phyloP scores from a whole-genome alignment of 176 grass and related monocot species.

The Hordeum marinum region DNA sequence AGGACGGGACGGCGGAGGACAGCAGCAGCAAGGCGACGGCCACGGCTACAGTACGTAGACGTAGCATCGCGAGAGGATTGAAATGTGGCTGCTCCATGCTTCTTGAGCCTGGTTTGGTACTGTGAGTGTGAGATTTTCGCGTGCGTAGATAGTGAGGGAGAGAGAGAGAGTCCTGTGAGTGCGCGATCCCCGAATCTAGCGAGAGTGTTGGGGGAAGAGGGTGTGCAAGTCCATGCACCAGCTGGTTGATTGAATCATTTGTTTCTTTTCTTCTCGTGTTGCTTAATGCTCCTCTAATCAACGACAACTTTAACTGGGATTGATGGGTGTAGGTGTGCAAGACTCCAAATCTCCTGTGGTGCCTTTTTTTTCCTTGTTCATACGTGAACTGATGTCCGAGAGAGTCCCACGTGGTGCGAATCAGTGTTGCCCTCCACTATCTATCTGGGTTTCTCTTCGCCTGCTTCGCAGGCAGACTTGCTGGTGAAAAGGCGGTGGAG shows the following conservation, averaged over 20 bases:
- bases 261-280: neutral
- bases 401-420: neutral
- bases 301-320: constrained; percentile 25
- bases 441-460: too few relatives aligned
- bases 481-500: too few relatives aligned
- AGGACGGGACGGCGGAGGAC: constrained; percentile 2
- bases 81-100: constrained; percentile 23
- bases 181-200: constrained; percentile 12
- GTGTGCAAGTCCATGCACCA: neutral
- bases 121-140: neutral
- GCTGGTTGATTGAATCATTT: constrained; percentile 20
- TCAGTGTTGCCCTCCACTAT: too few relatives aligned
- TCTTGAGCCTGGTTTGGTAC: neutral
- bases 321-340: neutral
- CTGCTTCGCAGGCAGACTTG: too few relatives aligned
- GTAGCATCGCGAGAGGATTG: constrained; percentile 7
- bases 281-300: neutral
- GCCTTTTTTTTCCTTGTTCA: neutral
- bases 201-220: neutral
- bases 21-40: constrained; percentile 14
- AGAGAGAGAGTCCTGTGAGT: neutral
- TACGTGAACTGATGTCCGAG: neutral
- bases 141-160: neutral
- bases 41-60: neutral
- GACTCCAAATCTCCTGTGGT: neutral